Evolutionary conservation across 2,329 filamentous ascomycete genomes (phyloP).

Genomic region (Nothopassalora personata): DNA sequence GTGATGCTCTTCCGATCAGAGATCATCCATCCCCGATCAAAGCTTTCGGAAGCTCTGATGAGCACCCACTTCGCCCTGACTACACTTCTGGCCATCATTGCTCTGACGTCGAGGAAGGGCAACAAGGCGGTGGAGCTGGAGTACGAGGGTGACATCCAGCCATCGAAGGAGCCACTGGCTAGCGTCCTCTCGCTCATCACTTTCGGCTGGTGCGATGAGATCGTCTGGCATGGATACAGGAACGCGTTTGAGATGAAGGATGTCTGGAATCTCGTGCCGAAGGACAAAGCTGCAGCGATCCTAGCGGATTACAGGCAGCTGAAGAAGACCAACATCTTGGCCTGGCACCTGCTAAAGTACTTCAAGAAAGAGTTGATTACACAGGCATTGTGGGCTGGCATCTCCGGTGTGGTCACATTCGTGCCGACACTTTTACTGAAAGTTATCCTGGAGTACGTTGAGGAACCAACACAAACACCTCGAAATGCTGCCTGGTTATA

Average conservation of each 20-base stretch:
- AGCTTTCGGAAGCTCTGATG: conserved; percentile 57
- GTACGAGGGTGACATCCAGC: conserved; percentile 82
- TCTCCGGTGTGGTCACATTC: conserved; percentile 81
- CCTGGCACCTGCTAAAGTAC: conserved; percentile 75
- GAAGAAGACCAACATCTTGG: conserved; percentile 73
- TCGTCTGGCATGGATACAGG: conserved; percentile 85
- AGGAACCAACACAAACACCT: conserved; percentile 69
- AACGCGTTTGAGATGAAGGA: conserved; percentile 74
- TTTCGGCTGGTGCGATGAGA: conserved; percentile 84
- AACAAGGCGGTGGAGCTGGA: conserved; percentile 85
- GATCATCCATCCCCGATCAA: conserved; percentile 68
- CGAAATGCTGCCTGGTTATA: conserved; percentile 92
- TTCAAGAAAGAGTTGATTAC: conserved; percentile 71
- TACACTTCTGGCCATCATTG: conserved; percentile 68
- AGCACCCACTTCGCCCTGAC: conserved; percentile 70
- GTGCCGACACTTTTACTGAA: conserved; percentile 85
- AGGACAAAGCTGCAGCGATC: conserved; percentile 78
- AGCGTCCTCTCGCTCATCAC: conserved; percentile 83
- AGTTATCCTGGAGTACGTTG: conserved; percentile 89
- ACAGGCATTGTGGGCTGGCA: conserved; percentile 73
- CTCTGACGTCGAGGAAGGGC: conserved; percentile 78
- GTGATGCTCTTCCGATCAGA: conserved; percentile 77
- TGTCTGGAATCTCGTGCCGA: conserved; percentile 86
- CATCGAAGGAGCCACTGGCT: conserved; percentile 78
- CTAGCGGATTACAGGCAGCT: conserved; percentile 78